Evolutionary conservation across 805 yeast species (phyloP).

Genomic region (Helenozyma rhizophorensis): DNA sequence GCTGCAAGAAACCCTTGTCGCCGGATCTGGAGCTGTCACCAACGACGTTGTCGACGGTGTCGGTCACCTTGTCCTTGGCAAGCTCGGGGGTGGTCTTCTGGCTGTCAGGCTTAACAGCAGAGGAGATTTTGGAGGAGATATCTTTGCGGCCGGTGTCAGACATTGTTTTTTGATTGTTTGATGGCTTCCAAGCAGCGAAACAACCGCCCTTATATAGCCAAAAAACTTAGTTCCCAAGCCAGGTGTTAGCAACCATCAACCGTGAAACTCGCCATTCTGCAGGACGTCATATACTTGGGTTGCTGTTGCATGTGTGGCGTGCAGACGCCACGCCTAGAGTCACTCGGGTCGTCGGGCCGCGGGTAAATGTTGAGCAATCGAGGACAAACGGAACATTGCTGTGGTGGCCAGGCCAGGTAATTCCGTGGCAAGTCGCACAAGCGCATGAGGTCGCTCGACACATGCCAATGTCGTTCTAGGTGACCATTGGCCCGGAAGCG

Average conservation of each 20-base stretch:
- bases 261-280: constrained; percentile 8
- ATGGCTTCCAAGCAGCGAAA: no score
- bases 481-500: no score
- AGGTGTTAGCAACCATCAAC: neutral
- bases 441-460: no score
- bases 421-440: no score
- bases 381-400: no score
- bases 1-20: constrained; percentile 38
- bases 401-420: no score
- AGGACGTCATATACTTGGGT: constrained; percentile 2
- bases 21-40: constrained; percentile 32
- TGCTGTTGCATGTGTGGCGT: neutral
- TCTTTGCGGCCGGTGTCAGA: constrained; percentile 42
- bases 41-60: constrained; percentile 31
- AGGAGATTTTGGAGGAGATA: constrained; percentile 33
- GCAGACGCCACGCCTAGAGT: no score
- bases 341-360: no score
- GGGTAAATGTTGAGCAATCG: no score
- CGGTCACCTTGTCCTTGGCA: constrained; percentile 35
- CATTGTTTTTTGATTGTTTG: constrained; percentile 20
- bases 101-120: constrained; percentile 39
- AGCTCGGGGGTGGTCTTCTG: constrained; percentile 36
- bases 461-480: no score
- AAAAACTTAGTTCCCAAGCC: no score
- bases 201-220: no score